Conservation (phyloP, 1,284 basidiomycete genomes). For the Pseudomicrostroma phylloplanum region DNA sequence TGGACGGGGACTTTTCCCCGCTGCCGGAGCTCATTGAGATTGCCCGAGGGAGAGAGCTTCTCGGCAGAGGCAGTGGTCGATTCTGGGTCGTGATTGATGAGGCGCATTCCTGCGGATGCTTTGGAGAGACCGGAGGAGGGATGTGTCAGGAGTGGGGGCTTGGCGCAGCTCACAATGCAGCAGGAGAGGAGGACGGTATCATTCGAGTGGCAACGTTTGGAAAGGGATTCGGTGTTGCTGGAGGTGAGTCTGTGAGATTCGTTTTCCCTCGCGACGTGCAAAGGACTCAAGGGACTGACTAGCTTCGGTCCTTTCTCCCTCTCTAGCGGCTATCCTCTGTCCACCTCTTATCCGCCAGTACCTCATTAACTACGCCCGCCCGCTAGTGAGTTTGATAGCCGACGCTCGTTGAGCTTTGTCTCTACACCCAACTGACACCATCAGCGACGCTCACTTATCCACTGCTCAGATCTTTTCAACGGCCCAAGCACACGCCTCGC, state of each 20-base stretch:
- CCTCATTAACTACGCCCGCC: constrained; percentile 84
- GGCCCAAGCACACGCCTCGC: constrained; percentile 25
- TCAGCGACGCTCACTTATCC: background rate
- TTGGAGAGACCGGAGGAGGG: constrained; percentile 51
- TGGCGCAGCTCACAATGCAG: background rate
- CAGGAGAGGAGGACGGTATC: background rate
- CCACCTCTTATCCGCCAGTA: constrained; percentile 69
- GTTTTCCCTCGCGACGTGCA: background rate
- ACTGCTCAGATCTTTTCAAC: constrained; percentile 44
- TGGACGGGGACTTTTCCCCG: constrained; percentile 88
- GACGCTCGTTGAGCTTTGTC: constrained; percentile 49
- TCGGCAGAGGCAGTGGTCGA: constrained; percentile 4
- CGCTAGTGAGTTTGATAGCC: constrained; percentile 60
- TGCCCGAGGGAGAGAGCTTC: constrained; percentile 54
- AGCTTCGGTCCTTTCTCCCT: background rate
- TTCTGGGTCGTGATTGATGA: constrained; percentile 65
- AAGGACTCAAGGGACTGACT: background rate
- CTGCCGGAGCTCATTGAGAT: constrained; percentile 62
- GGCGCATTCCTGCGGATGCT: constrained; percentile 69
- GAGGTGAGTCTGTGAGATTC: constrained; percentile 12
- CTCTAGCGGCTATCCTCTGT: constrained; percentile 66
- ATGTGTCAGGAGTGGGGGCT: constrained; percentile 27
- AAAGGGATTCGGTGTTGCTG: constrained; percentile 41
- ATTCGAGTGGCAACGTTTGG: constrained; percentile 45
- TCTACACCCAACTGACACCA: background rate